Base-by-base conservation (phyloP, 257 asterid species). In the Fraxinus anomala region DNA sequence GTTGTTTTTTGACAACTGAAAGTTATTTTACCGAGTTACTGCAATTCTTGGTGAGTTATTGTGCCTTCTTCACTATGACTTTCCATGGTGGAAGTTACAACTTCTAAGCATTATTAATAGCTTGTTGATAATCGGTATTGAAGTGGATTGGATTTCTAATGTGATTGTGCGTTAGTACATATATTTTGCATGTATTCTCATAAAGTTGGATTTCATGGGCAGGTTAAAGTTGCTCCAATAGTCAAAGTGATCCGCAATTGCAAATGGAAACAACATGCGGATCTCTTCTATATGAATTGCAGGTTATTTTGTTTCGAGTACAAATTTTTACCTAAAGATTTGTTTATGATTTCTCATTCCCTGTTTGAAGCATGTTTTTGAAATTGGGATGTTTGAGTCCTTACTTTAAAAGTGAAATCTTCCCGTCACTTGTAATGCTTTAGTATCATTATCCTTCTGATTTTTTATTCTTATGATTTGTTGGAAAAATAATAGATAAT, bases 261-360 rank as follows among this genome's bases (percentile, higher is more conserved):
- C 91, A 84, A 83, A 80, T 82, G 92, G 99, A 91, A 80, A 89
- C 98, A 47, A 89, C 97, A 31, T 89, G 98, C 47, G 98, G 96
- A 77, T 79, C 99, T 74, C 92, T 95, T 74, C 88, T 95, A 49
- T 70, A 87, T 75, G 98, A 95, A 82, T 80, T 95, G 82, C 97
- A 95, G 99, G 99, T 95, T 78, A 16, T 61, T 40, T 23, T 74
- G 56, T 47, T 47, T 72, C 14, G 47, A 30, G 7, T 67, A 28
- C 47, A 63, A 39, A 12, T 63, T 63, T 63, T 26, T 63, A 9
- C 34, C 36, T 26, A 26, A 63, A 11, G n/a, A 63, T 63, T 37
- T 28, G 39, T 42, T 68, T 68, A n/a, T 34, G 44, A 13, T 37
- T 40, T 28, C 17, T 36, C 23, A 9, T 11, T 21, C 13, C 17